A percentile compares a stretch with the other conserved stretches of the same genome.
Evolutionary conservation across 2,329 filamentous ascomycete genomes (phyloP).

Genomic region (Fusarium albidum): DNA sequence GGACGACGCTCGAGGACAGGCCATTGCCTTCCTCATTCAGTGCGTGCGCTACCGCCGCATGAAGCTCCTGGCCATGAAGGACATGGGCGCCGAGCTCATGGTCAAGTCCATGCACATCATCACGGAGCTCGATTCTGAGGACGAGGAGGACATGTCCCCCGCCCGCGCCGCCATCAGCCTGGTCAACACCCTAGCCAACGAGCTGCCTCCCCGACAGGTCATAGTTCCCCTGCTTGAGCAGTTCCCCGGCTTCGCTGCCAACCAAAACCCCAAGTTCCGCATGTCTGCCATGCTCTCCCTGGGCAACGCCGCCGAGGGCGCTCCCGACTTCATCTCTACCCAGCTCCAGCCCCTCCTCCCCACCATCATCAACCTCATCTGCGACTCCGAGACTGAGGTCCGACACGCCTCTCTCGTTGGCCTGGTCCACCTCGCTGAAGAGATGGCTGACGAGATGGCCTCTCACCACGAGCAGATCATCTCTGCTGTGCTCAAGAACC

Average conservation of each 20-base stretch:
- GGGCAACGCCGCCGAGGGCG: slow-evolving; percentile 94
- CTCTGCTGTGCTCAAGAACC: slow-evolving; percentile 84
- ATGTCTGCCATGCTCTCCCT: slow-evolving; percentile 92
- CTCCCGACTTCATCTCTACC: slow-evolving; percentile 95
- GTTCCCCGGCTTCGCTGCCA: slow-evolving; percentile 81
- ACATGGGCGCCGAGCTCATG: slow-evolving; percentile 86
- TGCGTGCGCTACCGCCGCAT: slow-evolving; percentile 90
- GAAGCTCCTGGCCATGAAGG: slow-evolving; percentile 89
- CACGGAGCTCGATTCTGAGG: slow-evolving; percentile 83
- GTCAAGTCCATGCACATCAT: slow-evolving; percentile 88
- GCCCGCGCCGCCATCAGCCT: slow-evolving; percentile 85
- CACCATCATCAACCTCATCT: slow-evolving; percentile 80
- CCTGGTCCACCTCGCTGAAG: slow-evolving; percentile 89
- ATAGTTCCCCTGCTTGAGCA: slow-evolving; percentile 90
- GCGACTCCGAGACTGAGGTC: slow-evolving; percentile 85
- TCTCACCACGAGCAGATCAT: slow-evolving; percentile 87
- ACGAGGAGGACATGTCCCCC: slow-evolving; percentile 80
- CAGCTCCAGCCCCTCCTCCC: slow-evolving; percentile 89
- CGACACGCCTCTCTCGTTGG: slow-evolving; percentile 87
- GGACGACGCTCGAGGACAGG: slow-evolving; percentile 88
- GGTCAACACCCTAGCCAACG: slow-evolving; percentile 87
- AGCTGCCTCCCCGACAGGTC: slow-evolving; percentile 91
- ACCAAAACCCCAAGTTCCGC: slow-evolving; percentile 78
- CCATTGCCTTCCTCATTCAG: slow-evolving; percentile 93
- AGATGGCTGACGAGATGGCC: slow-evolving; percentile 88